Percentiles rank a stretch among this genome's conserved stretches.
Evolutionary conservation across 1,139 yeast genomes (phyloP).

Genomic region (Lodderomyces elongisporus): DNA sequence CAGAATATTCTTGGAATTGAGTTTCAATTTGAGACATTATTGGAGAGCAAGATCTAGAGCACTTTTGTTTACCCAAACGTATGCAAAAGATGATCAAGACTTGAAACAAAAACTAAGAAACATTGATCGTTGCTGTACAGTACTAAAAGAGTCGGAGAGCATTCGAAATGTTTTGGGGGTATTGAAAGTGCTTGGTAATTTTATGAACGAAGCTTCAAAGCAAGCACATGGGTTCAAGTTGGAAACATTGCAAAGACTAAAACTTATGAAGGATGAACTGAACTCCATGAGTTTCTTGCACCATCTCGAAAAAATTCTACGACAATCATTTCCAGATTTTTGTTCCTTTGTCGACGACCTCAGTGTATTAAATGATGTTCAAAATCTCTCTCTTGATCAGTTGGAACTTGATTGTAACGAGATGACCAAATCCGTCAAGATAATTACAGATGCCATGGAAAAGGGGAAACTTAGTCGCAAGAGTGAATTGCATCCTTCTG

Average conservation of each 20-base stretch:
- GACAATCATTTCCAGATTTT: constrained; percentile 73
- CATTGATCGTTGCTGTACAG: constrained; percentile 63
- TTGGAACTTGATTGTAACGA: constrained; percentile 67
- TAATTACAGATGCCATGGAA: constrained; percentile 52
- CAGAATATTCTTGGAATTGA: constrained; percentile 68
- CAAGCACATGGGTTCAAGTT: constrained; percentile 82
- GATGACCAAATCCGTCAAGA: constrained; percentile 49
- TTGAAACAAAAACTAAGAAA: constrained; percentile 56
- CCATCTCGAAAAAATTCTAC: constrained; percentile 74
- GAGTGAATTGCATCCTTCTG: constrained; percentile 69
- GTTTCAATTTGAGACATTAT: constrained; percentile 71
- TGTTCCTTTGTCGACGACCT: constrained; percentile 77
- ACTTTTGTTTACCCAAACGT: constrained; percentile 59
- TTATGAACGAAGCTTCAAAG: constrained; percentile 81
- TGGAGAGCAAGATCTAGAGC: constrained; percentile 89
- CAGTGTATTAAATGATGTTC: constrained; percentile 52
- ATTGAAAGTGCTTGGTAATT: constrained; percentile 83
- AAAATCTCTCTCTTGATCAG: constrained; percentile 73
- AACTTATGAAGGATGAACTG: constrained; percentile 77
- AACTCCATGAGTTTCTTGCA: constrained; percentile 81
- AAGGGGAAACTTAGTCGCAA: constrained; percentile 75
- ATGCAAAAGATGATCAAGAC: constrained; percentile 70
- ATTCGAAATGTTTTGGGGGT: constrained; percentile 67
- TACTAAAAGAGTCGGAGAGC: constrained; percentile 58
- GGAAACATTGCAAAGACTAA: constrained; percentile 75